phyloP scores from a whole-genome alignment of 2,329 filamentous ascomycete species.

The Waltergamsia citrina region DNA sequence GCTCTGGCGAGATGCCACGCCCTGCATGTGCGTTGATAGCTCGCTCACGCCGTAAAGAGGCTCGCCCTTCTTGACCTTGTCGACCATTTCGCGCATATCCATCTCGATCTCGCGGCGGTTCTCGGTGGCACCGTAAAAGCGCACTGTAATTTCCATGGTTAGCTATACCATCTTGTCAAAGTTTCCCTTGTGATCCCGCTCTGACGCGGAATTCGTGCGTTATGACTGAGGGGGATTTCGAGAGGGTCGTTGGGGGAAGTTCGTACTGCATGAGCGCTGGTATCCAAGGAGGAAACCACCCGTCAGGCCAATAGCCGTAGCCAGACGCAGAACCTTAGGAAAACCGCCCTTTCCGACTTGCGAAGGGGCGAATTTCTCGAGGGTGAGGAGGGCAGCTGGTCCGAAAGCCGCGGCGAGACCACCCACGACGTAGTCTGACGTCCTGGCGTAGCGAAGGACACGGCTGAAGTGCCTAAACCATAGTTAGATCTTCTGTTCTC shows the following conservation, averaged over 20 bases:
- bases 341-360: conserved; percentile 77
- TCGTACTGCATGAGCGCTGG: conserved; percentile 73
- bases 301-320: conserved; percentile 59
- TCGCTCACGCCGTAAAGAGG: conserved; percentile 76
- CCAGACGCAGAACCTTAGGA: conserved; percentile 71
- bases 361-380: conserved; percentile 81
- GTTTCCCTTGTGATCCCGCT: no score
- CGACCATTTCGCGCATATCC: conserved; percentile 98
- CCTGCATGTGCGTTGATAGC: conserved; percentile 84
- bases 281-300: conserved; percentile 84
- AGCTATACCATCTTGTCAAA: background rate
- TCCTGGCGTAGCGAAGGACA: conserved; percentile 78
- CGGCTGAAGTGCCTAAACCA: conserved; percentile 72
- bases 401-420: conserved; percentile 58
- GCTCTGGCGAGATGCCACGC: conserved; percentile 84
- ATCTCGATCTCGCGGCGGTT: conserved; percentile 86
- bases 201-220: no score
- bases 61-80: conserved; percentile 87
- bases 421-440: conserved; percentile 72
- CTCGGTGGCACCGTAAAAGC: conserved; percentile 92
- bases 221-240: no score
- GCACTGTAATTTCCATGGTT: conserved; percentile 47
- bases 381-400: conserved; percentile 64
- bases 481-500: conserved; percentile 17
- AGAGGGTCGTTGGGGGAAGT: no score